A percentile compares a stretch with the other conserved stretches of the same genome.
These are phyloP conservation scores for Paraleonurus japonicus DNA, from an alignment of 257 asterid genomes.

Conservation along the genomic window DNA sequence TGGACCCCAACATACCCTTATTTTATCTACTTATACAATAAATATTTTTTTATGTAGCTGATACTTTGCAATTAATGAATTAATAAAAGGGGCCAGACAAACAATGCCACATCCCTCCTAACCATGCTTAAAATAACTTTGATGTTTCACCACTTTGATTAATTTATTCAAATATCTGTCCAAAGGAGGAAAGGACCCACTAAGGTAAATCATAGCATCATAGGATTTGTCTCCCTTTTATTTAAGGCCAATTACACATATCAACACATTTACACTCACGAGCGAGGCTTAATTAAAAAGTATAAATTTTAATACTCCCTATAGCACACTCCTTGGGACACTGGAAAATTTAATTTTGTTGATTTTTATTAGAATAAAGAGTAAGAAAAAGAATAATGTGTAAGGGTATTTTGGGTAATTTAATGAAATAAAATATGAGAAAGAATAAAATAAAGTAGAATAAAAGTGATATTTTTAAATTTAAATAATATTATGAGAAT, in stretches of 20 bases:
- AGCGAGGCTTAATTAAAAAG: background rate
- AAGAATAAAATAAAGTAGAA: too few relatives aligned
- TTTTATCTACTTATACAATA: too few relatives aligned
- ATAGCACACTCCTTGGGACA: too few relatives aligned
- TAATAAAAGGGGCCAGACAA: constrained; percentile 7
- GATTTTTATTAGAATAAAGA: too few relatives aligned
- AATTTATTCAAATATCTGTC: constrained; percentile 7
- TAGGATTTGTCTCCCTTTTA: constrained; percentile 15
- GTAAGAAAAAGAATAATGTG: too few relatives aligned
- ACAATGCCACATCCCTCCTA: constrained; percentile 10
- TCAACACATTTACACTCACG: background rate
- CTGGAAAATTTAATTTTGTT: too few relatives aligned
- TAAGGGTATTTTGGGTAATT: too few relatives aligned
- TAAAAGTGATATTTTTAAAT: too few relatives aligned
- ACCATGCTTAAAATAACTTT: constrained; percentile 18
- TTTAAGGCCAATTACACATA: background rate
- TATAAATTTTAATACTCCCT: background rate
- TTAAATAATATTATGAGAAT: too few relatives aligned
- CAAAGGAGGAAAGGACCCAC: constrained; percentile 11
- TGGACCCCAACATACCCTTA: too few relatives aligned
- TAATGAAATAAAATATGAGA: too few relatives aligned
- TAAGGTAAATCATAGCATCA: constrained; percentile 5
- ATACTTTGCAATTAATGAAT: background rate
- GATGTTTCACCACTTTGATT: background rate
- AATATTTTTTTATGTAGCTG: too few relatives aligned